phyloP scores from a whole-genome alignment of 805 yeast species.

The Teunomyces pallodes region DNA sequence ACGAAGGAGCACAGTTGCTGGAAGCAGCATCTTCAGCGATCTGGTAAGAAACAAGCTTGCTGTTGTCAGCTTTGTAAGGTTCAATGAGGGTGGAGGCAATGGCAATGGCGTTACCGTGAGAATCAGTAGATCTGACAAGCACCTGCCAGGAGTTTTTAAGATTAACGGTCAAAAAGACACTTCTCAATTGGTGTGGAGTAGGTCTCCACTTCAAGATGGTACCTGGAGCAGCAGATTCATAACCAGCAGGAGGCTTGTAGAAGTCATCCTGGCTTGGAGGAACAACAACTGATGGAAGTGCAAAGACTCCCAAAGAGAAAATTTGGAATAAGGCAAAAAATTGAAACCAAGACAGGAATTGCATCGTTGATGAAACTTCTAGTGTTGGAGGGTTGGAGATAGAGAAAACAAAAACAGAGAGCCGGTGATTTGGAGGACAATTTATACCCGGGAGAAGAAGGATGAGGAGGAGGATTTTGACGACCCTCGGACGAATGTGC shows the following conservation, averaged over 20 bases:
- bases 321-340: neutral
- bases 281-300: neutral
- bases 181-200: constrained; percentile 10
- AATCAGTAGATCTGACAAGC: constrained; percentile 16
- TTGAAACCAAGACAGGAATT: neutral
- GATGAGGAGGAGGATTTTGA: neutral
- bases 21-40: constrained; percentile 27
- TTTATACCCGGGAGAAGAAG: neutral
- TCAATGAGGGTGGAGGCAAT: constrained; percentile 26
- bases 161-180: constrained; percentile 8
- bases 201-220: constrained; percentile 12
- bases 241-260: constrained; percentile 14
- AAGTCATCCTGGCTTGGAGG: constrained; percentile 12
- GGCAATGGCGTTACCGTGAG: constrained; percentile 24
- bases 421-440: neutral
- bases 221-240: constrained; percentile 11
- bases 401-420: neutral
- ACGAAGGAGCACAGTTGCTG: constrained; percentile 27
- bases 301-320: constrained; percentile 1
- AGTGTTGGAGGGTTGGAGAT: neutral
- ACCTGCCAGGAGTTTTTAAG: constrained; percentile 13
- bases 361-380: neutral
- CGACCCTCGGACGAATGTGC: neutral
- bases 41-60: constrained; percentile 27
- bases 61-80: constrained; percentile 27